Percentiles rank a stretch among this genome's conserved stretches.
These are phyloP conservation scores for Botrytis fabae DNA, from an alignment of 2,329 filamentous ascomycete species.

Conservation along the genomic window DNA sequence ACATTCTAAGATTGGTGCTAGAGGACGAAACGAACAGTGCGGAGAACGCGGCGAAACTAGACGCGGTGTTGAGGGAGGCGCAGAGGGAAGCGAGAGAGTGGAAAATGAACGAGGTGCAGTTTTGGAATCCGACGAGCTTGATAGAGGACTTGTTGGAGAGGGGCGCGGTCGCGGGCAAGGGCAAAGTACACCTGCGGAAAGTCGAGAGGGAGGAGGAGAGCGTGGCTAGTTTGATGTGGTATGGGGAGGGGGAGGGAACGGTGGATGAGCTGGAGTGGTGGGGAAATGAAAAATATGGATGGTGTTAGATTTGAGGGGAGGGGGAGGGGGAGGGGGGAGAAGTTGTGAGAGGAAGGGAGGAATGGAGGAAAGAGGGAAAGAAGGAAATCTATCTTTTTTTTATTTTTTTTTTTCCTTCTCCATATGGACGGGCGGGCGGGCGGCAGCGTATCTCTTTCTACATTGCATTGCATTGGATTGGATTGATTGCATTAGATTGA, in stretches of 20 bases:
- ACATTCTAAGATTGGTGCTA: constrained; percentile 68
- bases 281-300: constrained; percentile 74
- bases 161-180: constrained; percentile 49
- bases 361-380: too few species aligned
- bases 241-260: constrained; percentile 52
- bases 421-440: background rate
- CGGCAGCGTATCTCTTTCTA: background rate
- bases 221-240: constrained; percentile 73
- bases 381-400: too few species aligned
- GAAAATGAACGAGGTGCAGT: constrained; percentile 67
- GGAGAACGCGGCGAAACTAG: constrained; percentile 55
- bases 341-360: background rate
- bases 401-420: background rate
- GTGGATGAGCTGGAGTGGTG: constrained; percentile 66
- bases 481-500: too few species aligned
- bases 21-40: constrained; percentile 52
- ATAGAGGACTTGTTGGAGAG: constrained; percentile 50
- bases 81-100: constrained; percentile 70
- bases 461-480: background rate
- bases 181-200: constrained; percentile 28
- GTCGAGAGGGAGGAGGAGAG: constrained; percentile 63
- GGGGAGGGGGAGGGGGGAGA: too few species aligned
- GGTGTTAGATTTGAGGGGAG: constrained; percentile 54
- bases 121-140: constrained; percentile 77
- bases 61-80: constrained; percentile 65